Evolutionary conservation across 2,329 filamentous ascomycete genomes (phyloP), one percentile per base, ranked within the genome.

Genomic region (Fusarium austroafricanum): DNA sequence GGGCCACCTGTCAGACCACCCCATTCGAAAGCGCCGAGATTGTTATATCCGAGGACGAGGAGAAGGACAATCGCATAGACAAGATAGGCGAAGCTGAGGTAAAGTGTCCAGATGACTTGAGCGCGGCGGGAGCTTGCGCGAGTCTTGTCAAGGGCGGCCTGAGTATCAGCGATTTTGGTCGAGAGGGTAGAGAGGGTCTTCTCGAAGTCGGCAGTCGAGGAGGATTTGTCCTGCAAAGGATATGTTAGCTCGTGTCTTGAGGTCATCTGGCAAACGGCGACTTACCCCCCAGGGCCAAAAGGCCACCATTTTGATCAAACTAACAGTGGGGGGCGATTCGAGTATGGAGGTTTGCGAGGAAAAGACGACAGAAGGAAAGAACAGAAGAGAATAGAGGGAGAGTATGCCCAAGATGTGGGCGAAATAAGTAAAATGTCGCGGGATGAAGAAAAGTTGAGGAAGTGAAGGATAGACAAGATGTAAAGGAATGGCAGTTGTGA

Each of bases 151-250:
- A 97, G 90, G 51, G 86, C 88, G 40, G 90, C 82, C 72, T 91
- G 91, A 4, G 90, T 89, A 67, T 89, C 86, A 39, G 90, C 85
- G 78, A 99, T 97, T 81, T 96, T 97, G 52, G 84, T 83, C 12
- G 94, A 92, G 44, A 99, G 87, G 23, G 88, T 85, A 11, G 93
- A 92, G 29, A 99, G 89, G 4, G 91, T 89, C 83, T 94, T 97
- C 82, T 99, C 96, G 77, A 98, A 99, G 6, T 91, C 92, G 51
- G 94, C 94, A 26, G 96, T 91, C 70, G 94, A 97, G 76, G 87
- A 91, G 77, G 91, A 87, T 75, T 92, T 87, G 80, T 88, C 87
- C 93, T 97, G 74, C 35, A n/a, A 18, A 39, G 23, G n/a, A 33
- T 11, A 39, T 21, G 33, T 75, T 55, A 76, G 67, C 35, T 33